Base-by-base conservation (phyloP, 805 yeast species). In the Lipomyces sp. region DNA sequence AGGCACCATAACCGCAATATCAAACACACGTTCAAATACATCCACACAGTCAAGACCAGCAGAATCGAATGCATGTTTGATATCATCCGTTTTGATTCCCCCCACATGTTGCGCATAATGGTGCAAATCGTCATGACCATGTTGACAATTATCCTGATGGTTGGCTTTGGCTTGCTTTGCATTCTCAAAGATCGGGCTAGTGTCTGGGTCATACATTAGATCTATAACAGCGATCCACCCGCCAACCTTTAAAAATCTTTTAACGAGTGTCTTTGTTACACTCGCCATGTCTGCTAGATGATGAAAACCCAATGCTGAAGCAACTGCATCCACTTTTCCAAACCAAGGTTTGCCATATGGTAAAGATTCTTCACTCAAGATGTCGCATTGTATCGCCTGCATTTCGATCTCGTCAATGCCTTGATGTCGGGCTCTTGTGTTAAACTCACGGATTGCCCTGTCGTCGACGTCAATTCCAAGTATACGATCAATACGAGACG, bases 181-280 rank as follows among this genome's bases (percentile, higher is more conserved):
- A 37, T 56, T 57, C 13, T 42, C 30, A 45, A 67, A 67, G n/a
- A 67, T 32, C 4, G 54, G 53, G 4, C 56, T 57, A 3, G 64
- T 63, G 10, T 33, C 7, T 15, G 34, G 61, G 2, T 57, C 45
- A 37, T 56, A 39, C 48, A 57, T 53, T 18, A 67, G 56, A 32
- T 67, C 70, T 3, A 67, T 65, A 13, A 67, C 62, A 24, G 48
- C 57, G 11, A 67, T 10, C 63, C 56, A 61, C n/a, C 70, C 66
- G 2, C 59, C 62, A 4, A 30, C 56, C 42, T 55, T 61, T 18
- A 65, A 54, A 35, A 55, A 37, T 29, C 35, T 15, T 42, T 15
- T 29, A 2, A 45, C 42, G 18, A 66, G 24, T 5, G 57, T 24
- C 29, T 50, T 7, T 8, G 53, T 37, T 13, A 48, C 60, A 11